Evolutionary conservation across 2,329 filamentous ascomycete genomes (phyloP).

Genomic region (Sporothrix curviconia): DNA sequence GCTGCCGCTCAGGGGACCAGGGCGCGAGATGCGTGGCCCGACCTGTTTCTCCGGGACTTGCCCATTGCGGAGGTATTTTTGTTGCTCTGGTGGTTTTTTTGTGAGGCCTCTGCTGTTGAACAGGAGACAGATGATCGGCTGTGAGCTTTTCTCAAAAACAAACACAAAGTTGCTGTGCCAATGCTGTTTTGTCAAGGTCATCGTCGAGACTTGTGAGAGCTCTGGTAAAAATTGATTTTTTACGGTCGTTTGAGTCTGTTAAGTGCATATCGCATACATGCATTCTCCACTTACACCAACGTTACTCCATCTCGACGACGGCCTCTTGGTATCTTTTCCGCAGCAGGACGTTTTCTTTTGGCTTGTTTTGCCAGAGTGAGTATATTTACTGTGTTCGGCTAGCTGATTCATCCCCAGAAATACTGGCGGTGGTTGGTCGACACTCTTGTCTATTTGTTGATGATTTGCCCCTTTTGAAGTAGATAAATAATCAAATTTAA

Average conservation of each 20-base stretch:
- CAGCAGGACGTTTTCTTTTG: no score
- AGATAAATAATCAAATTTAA: no score
- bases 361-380: no score
- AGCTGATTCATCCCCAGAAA: no score
- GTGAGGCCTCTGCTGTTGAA: neutral
- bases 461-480: no score
- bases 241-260: neutral
- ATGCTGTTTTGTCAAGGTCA: neutral
- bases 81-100: neutral
- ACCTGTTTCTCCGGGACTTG: constrained; percentile 50
- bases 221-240: neutral
- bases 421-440: no score
- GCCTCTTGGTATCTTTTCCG: no score
- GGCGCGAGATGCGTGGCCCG: constrained; percentile 37
- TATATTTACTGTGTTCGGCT: no score
- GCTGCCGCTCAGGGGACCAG: constrained; percentile 43
- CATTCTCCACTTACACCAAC: constrained; percentile 1
- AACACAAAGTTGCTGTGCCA: neutral
- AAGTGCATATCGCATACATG: neutral
- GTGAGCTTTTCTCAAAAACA: neutral
- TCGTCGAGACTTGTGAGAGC: neutral
- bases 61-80: constrained; percentile 34
- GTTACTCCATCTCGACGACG: no score
- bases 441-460: no score
- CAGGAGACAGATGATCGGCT: neutral